Evolutionary conservation across 768 basidiomycete species (phyloP), one percentile per base, ranked within the genome.

Genomic region (Ramaria sp.): DNA sequence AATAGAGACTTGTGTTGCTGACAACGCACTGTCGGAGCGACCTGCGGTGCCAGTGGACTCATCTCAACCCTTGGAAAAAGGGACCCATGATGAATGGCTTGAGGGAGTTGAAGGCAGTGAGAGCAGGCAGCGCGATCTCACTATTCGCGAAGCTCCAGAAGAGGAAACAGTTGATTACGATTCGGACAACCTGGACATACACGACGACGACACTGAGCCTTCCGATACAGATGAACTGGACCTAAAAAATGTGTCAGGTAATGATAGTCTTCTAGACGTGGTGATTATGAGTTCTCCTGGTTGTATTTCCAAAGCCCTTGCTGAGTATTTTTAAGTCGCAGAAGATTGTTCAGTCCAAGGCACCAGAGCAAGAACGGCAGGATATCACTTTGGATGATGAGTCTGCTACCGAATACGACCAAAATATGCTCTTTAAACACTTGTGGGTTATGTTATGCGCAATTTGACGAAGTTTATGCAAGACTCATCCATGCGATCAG

Each of bases 401-500:
- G 0, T 66, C 67, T 24, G 86, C 79, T 1, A 82, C 78, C 74
- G 81, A 85, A 58, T 94, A 95, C 56, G 90, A 95, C 66, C 73
- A 79, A 43, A 78, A 81, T 22, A 68, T 72, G 58, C 88, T 94
- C 50, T 95, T 96, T 70, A 81, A 67, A 60, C 89, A 96, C 69
- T 66, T 94, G 86, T 90, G 58, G 56, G 84, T 72, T 2, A 36
- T 22, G 12, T 34, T 48, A 8, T 27, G 20, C 25, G 20, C 20
- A n/a, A 38, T 16, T 22, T 34, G 13, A 30, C 41, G 36, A n/a
- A n/a, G 56, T 38, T n/a, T n/a, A 52, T 56, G 36, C 30, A 36
- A 50, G 48, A 25, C 32, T 57, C 34, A 50, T 52, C 48, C 42
- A 47, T 16, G 20, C 1, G 25, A 41, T 3, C 52, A 93, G 90